Conservation (phyloP, 106 monocot species). For the Xerophyta viscosa region DNA sequence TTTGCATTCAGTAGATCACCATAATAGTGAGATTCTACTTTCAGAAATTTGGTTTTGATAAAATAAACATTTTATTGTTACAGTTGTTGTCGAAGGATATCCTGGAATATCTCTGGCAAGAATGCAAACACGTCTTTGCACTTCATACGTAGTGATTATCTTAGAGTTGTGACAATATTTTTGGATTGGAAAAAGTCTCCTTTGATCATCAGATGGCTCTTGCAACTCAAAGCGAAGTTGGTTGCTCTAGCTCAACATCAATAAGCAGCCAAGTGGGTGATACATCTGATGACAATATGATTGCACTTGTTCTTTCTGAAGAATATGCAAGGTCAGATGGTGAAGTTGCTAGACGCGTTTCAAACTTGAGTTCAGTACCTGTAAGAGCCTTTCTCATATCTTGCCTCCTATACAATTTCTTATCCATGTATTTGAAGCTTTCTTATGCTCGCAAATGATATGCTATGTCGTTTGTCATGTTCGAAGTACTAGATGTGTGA, state of each 20-base stretch:
- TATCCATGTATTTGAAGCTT: neutral
- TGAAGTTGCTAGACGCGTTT: constrained; percentile 54
- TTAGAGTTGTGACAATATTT: no score
- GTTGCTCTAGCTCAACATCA: constrained; percentile 41
- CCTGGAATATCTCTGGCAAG: no score
- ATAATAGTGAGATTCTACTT: no score
- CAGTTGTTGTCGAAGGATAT: no score
- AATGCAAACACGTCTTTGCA: no score
- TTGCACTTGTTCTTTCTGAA: constrained; percentile 82
- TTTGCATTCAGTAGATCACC: no score
- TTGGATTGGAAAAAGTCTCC: neutral
- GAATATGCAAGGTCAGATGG: constrained; percentile 78
- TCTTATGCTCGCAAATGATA: neutral
- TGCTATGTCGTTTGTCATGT: no score
- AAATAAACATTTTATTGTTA: no score
- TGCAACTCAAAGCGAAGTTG: constrained; percentile 21
- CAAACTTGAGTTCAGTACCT: constrained; percentile 69
- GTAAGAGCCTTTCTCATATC: constrained; percentile 33
- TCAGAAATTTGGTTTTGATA: no score
- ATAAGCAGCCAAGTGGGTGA: constrained; percentile 35
- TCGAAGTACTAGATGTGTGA: no score
- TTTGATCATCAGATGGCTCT: neutral
- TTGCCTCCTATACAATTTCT: neutral
- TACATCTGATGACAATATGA: constrained; percentile 76
- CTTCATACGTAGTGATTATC: no score